These are phyloP conservation scores for Mrakia gelida DNA, from an alignment of 768 basidiomycete genomes.

Conservation along the genomic window DNA sequence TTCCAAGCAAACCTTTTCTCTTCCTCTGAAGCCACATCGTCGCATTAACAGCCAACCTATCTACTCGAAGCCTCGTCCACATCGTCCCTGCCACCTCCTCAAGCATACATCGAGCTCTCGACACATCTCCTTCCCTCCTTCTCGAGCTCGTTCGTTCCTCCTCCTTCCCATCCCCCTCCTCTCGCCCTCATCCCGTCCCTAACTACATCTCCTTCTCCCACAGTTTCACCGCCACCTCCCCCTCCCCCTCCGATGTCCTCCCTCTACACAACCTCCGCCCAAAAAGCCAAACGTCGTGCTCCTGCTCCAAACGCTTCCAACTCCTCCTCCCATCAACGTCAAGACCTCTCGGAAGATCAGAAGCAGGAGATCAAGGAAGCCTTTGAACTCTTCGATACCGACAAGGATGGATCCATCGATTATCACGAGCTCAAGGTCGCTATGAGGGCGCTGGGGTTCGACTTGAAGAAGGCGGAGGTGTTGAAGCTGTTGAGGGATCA, in stretches of 20 bases:
- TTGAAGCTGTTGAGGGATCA: conserved; percentile 88
- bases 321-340: background rate
- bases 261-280: conserved; percentile 16
- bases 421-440: conserved; percentile 99
- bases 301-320: background rate
- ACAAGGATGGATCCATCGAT: conserved; percentile 93
- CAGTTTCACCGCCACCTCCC: background rate
- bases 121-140: conserved; percentile 6
- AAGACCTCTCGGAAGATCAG: conserved; percentile 46
- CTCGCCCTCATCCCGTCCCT: background rate
- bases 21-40: no score
- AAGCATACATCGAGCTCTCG: no score
- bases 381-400: conserved; percentile 97
- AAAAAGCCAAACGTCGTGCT: conserved; percentile 24
- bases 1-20: no score
- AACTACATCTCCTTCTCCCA: background rate
- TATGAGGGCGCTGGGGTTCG: conserved; percentile 95
- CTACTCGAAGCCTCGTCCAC: no score
- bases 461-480: conserved; percentile 97
- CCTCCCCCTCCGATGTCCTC: conserved; percentile 20
- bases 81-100: no score
- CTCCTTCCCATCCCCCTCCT: background rate
- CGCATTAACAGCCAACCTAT: no score
- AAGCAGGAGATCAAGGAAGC: conserved; percentile 97
- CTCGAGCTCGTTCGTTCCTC: conserved; percentile 2